Conservation (phyloP, 495 filamentous ascomycete species). For the Pyrenula aspistea region DNA sequence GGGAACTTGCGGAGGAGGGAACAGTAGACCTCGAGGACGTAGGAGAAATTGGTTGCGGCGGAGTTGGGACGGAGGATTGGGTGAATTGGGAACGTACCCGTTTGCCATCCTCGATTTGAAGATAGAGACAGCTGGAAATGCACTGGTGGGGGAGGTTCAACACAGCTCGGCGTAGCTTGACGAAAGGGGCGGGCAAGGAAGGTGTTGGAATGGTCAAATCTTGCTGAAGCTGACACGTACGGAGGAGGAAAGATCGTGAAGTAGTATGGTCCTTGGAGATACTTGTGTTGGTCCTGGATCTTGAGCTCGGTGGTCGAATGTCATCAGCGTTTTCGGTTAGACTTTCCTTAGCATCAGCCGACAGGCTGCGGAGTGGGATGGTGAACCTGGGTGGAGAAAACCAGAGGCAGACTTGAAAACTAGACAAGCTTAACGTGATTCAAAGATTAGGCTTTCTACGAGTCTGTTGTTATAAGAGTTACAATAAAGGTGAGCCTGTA, state of each 20-base stretch:
- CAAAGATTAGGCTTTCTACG: too few species aligned
- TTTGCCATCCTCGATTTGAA: conserved; percentile 40
- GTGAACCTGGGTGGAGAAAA: too few species aligned
- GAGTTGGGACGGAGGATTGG: neutral
- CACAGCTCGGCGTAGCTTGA: too few species aligned
- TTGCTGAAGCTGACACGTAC: too few species aligned
- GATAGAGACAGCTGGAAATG: neutral
- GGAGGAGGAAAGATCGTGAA: too few species aligned
- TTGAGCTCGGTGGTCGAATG: neutral
- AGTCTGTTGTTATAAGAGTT: too few species aligned
- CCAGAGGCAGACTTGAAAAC: too few species aligned
- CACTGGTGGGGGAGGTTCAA: neutral
- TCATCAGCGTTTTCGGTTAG: neutral
- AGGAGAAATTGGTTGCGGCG: neutral
- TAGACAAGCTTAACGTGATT: too few species aligned
- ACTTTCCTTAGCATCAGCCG: neutral
- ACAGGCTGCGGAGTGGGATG: conserved; percentile 1
- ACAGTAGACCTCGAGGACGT: neutral
- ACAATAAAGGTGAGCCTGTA: too few species aligned
- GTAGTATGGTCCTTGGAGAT: too few species aligned
- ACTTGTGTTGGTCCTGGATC: neutral
- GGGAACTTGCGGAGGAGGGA: neutral
- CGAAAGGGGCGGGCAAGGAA: too few species aligned
- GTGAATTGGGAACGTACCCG: conserved; percentile 34
- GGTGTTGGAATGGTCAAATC: too few species aligned